Base-by-base conservation (phyloP, 2,329 filamentous ascomycete genomes). In the Paraphoma chrysanthemicola region DNA sequence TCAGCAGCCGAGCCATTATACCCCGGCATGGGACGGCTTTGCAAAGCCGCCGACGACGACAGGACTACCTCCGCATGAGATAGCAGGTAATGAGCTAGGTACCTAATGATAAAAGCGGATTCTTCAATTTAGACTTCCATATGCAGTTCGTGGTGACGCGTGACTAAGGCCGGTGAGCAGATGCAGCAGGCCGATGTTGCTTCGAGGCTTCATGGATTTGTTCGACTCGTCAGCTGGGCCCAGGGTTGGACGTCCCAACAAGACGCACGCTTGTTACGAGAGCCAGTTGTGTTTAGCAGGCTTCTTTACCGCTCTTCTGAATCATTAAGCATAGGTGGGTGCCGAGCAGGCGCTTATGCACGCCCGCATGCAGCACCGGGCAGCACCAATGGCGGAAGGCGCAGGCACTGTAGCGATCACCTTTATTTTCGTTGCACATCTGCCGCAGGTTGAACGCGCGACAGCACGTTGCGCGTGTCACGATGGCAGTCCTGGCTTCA, bases 301-400 rank as follows among this genome's bases (percentile, higher is more conserved):
- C 52, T 51, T 52, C 59, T 62, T 72, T 74, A 77, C 74, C 74
- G 74, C 74, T 74, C 66, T 76, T 75, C 68, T 74, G 73, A 73
- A 75, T 72, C 70, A 71, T 68, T 61, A 57, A 56, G 48, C 55
- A 53, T 54, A 62, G 56, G 46, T 56, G 65, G 67, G 53, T 60
- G 63, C 59, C 64, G 59, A 65, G 62, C 48, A 61, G 50, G 70
- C 73, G 72, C 73, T 76, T 74, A 76, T 74, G 73, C 73, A 75
- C 58, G 66, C 61, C 52, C 50, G 57, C 54, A 62, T 73, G 71
- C 67, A 68, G 59, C 59, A 59, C 54, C 46, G 57, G 51, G 45
- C 53, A 59, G 57, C 62, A 67, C 71, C 70, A 71, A 71, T 74
- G 56, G 65, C 67, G 63, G 60, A 63, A 54, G 48, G 53, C 56